These are phyloP conservation scores for Aeminium ludgeri DNA, from an alignment of 495 filamentous ascomycete genomes.

Conservation along the genomic window DNA sequence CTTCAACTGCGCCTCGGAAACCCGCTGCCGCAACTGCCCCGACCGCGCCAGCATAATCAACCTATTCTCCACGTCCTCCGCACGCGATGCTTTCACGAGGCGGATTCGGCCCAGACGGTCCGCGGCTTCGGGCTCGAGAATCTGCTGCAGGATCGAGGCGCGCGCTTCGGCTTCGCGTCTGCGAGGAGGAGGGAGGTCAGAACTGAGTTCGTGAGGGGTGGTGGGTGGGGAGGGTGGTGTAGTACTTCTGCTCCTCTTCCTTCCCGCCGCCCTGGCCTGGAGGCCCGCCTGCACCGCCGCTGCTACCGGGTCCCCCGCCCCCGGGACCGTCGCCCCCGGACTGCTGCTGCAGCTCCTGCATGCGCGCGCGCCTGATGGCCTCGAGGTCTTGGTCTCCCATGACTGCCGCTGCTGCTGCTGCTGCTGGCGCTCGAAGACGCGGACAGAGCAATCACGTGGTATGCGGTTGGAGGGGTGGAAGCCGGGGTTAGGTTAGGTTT, in stretches of 20 bases:
- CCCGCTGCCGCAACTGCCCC: conserved; percentile 71
- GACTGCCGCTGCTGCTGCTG: no score
- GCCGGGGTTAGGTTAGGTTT: no score
- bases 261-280: conserved; percentile 31
- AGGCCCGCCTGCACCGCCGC: no score
- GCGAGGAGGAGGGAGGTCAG: conserved; percentile 18
- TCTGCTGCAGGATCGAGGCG: conserved; percentile 65
- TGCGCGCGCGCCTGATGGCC: conserved; percentile 76
- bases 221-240: background rate
- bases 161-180: conserved; percentile 46
- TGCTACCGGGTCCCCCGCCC: no score
- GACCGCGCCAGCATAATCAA: conserved; percentile 79
- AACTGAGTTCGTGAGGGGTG: conserved; percentile 7
- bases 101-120: conserved; percentile 89
- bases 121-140: conserved; percentile 82
- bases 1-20: conserved; percentile 86
- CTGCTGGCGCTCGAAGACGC: no score
- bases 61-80: conserved; percentile 76
- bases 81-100: conserved; percentile 84
- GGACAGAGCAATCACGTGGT: no score
- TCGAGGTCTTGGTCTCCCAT: conserved; percentile 85
- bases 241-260: conserved; percentile 50
- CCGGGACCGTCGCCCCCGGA: conserved; percentile 28
- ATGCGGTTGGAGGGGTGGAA: no score
- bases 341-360: conserved; percentile 78